Base-by-base conservation (phyloP, 1,139 yeast species). In the Taphrina pruni region DNA sequence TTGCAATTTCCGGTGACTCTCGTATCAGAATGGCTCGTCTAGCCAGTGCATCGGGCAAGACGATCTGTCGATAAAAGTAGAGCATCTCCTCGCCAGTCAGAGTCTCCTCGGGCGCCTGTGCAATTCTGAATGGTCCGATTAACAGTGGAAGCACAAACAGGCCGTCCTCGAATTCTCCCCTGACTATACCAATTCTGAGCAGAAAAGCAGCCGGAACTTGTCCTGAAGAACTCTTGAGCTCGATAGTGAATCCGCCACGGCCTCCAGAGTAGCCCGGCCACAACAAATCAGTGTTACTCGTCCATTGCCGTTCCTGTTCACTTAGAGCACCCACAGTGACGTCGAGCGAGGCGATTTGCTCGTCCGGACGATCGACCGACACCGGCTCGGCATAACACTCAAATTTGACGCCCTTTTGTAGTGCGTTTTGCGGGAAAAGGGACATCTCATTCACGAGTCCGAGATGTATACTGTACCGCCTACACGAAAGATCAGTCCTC, bases 401-500 rank as follows among this genome's bases (percentile, higher is more conserved):
- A 21, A 58, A 46, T n/a, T 45, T 20, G 35, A 12, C n/a, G n/a
- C 54, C 54, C 17, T 17, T 58, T 39, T 45, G 43, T 17, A 71
- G 20, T n/a, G 64, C 66, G 6, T 61, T 68, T 14, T 60, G 62
- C 1, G 73, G 73, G 46, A 69, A 71, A 17, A 72, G 52, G 36
- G 68, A 71, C 73, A 72, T 72, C 26, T 72, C 73, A 61, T 71
- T 72, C 32, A 71, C 69, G 21, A 71, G 54, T 12, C 71, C 73
- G 21, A 71, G 55, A 35, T 70, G 72, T 4, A 72, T 17, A 9
- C 41, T 39, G 50, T 60, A 60, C 46, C 36, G 0, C 38, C 50
- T 60, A 17, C 7, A 39, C 11, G 4, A 26, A 2, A 2, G 32
- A 26, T n/a, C 6, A 39, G 12, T 17, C 12, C 17, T 17, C 20